Conservation (phyloP, 257 asterid species). For the Cynanchum wilfordii region DNA sequence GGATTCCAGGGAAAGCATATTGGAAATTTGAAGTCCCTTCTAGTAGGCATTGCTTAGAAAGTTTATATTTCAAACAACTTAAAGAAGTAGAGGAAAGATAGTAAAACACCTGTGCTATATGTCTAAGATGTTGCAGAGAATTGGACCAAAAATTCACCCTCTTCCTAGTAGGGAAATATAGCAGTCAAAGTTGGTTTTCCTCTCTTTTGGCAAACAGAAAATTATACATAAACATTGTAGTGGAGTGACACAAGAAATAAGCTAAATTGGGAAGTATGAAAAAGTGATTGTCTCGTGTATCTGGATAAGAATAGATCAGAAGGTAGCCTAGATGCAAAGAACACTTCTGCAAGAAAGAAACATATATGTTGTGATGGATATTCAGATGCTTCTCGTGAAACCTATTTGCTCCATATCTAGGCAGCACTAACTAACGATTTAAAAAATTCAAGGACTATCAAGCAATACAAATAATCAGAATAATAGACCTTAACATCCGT, state of each 20-base stretch:
- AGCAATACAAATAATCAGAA: neutral
- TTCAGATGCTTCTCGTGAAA: neutral
- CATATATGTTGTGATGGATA: neutral
- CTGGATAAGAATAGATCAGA: neutral
- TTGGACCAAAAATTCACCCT: neutral
- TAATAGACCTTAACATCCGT: constrained; percentile 84
- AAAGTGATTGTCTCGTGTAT: neutral
- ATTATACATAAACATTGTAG: neutral
- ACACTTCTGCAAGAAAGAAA: neutral
- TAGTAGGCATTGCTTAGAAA: neutral
- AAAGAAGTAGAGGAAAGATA: too few relatives aligned
- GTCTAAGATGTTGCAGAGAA: too few relatives aligned
- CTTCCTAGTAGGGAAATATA: neutral
- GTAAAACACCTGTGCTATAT: too few relatives aligned
- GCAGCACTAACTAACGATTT: neutral
- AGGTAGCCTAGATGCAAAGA: neutral
- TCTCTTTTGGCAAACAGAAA: neutral
- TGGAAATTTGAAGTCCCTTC: neutral
- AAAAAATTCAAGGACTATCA: neutral
- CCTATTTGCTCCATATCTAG: neutral
- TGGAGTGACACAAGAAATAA: too few relatives aligned
- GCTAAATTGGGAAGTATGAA: neutral
- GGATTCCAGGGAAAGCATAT: neutral
- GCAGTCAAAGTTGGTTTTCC: neutral
- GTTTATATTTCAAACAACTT: neutral